phyloP scores from a whole-genome alignment of 345 rosid genomes.

The Hypericum androsaemum region DNA sequence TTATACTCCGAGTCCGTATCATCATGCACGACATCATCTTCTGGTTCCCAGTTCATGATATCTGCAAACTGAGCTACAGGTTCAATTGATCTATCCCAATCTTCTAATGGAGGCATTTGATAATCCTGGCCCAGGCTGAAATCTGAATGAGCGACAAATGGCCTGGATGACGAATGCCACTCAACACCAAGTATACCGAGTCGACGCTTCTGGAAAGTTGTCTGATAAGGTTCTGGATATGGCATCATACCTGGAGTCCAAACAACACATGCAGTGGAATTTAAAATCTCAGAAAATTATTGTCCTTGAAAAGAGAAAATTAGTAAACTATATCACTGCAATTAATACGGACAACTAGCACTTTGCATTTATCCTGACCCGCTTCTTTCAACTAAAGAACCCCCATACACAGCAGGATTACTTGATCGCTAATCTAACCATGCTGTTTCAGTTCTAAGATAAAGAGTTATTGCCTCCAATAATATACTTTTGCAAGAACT shows the following conservation, averaged over 20 bases:
- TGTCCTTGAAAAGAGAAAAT: too few species aligned
- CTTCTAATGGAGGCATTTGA: slow-evolving; percentile 24
- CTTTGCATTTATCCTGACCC: too few species aligned
- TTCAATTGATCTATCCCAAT: slow-evolving; percentile 21
- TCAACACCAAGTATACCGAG: slow-evolving; percentile 23
- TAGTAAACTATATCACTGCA: too few species aligned
- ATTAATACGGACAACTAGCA: too few species aligned
- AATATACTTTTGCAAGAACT: slow-evolving; percentile 19
- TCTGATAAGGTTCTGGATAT: slow-evolving; percentile 26
- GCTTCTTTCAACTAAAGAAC: too few species aligned
- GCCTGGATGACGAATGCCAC: slow-evolving; percentile 20
- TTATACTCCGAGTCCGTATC: slow-evolving; percentile 22
- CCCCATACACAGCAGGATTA: too few species aligned
- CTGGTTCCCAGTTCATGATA: slow-evolving; percentile 23
- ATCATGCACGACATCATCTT: slow-evolving; percentile 15
- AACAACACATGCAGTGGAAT: background rate
- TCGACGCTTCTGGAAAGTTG: slow-evolving; percentile 20
- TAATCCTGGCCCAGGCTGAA: slow-evolving; percentile 20
- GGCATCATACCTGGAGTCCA: slow-evolving; percentile 19
- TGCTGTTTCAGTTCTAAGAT: too few species aligned
- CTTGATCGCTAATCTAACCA: too few species aligned
- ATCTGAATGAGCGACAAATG: slow-evolving; percentile 16
- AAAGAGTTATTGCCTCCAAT: background rate
- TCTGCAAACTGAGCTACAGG: slow-evolving; percentile 19
- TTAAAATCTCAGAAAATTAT: too few species aligned